Evolutionary conservation across 2,329 filamentous ascomycete genomes (phyloP), one percentile per base, ranked within the genome.

Genomic region (Podosphaera leucotricha): DNA sequence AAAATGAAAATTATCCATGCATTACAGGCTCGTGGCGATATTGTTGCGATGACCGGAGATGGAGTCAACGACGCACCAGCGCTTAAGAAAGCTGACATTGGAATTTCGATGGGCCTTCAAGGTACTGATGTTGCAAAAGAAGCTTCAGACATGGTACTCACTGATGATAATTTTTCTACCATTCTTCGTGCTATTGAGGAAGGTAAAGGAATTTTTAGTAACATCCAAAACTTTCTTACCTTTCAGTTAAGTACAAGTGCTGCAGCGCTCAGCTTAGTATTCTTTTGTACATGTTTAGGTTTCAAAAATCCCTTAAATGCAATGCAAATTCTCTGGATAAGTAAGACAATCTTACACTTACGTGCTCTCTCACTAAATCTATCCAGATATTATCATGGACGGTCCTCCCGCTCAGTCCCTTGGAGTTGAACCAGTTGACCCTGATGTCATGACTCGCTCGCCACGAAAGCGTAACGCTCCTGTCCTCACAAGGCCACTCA

Each of bases 261-360:
- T 18, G 90, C 92, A 44, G 85, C 90, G 48, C 66, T 98, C 52
- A 84, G 81, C 46, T 68, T 98, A 44, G 90, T 98, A 16, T 74
- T 98, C 52, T 62, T 98, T 55, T 94, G 86, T 66, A 94, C 85
- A 24, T 80, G 83, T 53, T 71, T 94, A 48, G 90, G 90, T 35
- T 90, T 92, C 64, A 86, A 84, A 62, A 93, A 90, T 58, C 92
- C 90, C 39, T 68, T 98, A 48, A 98, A 98, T 59, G 85, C 90
- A 42, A 98, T 98, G 90, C 90, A 98, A 64, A 98, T 98, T 65
- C 71, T 98, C 37, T 98, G 90, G 90, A 98, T 98, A 57, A 98
- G 87, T 94, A 66, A 65, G 84, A 72, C 11, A 6, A 41, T 43
- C 24, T 18, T n/a, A 13, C n/a, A 39, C 37, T 19, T 20, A 18